These are phyloP conservation scores for Stephanodiscus minutulus DNA, from an alignment of 108 stramenopile genomes.

Conservation along the genomic window DNA sequence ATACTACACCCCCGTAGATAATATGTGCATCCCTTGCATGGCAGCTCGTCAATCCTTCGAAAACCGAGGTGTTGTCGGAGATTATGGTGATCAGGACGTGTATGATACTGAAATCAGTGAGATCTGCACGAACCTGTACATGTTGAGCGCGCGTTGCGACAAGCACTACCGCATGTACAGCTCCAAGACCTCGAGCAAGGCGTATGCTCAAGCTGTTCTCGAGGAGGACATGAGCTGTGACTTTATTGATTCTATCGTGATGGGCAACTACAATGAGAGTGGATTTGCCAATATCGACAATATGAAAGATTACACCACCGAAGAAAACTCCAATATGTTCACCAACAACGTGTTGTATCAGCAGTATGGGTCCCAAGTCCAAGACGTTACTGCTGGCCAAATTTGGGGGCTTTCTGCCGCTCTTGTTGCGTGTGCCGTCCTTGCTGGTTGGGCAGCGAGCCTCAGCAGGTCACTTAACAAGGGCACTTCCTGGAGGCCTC, in stretches of 20 bases:
- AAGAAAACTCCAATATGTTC: background rate
- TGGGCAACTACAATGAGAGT: slow-evolving; percentile 69
- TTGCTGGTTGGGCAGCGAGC: slow-evolving; percentile 20
- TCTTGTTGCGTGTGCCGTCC: slow-evolving; percentile 15
- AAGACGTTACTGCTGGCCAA: slow-evolving; percentile 20
- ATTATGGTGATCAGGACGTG: slow-evolving; percentile 33
- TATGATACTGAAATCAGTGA: slow-evolving; percentile 42
- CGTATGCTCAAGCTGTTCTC: slow-evolving; percentile 16
- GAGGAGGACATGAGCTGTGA: slow-evolving; percentile 55
- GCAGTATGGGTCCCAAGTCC: slow-evolving; percentile 1
- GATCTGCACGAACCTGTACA: slow-evolving; percentile 69
- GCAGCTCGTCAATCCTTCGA: background rate
- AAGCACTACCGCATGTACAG: slow-evolving; percentile 46
- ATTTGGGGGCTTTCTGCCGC: slow-evolving; percentile 20
- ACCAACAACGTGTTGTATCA: slow-evolving; percentile 2
- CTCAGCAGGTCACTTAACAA: slow-evolving; percentile 20
- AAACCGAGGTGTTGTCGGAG: slow-evolving; percentile 3
- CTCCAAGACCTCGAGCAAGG: slow-evolving; percentile 29
- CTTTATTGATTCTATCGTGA: slow-evolving; percentile 68
- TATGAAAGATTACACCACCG: background rate
- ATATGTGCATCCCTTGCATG: background rate
- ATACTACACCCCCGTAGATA: background rate
- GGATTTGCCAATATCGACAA: slow-evolving; percentile 53
- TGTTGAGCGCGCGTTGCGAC: slow-evolving; percentile 71
- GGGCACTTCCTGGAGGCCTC: slow-evolving; percentile 21